Evolutionary conservation across 2,329 filamentous ascomycete species (phyloP).

Genomic region (Mollisia scopiformis): DNA sequence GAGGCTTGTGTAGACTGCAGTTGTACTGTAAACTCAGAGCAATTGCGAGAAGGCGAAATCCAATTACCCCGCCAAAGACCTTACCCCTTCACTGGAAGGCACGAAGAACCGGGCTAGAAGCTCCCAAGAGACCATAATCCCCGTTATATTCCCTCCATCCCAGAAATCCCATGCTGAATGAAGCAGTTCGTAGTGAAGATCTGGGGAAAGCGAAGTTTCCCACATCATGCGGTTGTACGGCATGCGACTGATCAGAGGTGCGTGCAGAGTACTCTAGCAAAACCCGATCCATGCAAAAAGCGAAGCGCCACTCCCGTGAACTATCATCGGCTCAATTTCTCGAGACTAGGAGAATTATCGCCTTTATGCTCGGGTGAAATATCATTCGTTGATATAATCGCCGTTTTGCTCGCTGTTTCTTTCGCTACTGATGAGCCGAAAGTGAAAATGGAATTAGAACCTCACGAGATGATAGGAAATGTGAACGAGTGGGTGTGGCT

Average conservation of each 20-base stretch:
- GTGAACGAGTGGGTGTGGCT: background rate
- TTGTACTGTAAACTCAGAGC: too few relatives aligned
- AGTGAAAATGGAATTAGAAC: background rate
- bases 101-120: background rate
- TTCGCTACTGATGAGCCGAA: background rate
- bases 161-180: background rate
- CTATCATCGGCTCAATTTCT: constrained; percentile 1
- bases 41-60: too few relatives aligned
- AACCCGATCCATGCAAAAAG: background rate
- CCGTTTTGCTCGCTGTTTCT: background rate
- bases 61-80: background rate
- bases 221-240: background rate
- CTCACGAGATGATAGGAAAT: background rate
- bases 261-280: background rate
- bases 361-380: background rate
- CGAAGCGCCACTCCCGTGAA: background rate
- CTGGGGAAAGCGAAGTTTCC: background rate
- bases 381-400: background rate
- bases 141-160: background rate
- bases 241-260: background rate
- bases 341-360: background rate
- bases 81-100: background rate
- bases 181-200: background rate
- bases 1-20: background rate
- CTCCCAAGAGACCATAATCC: background rate